Percentiles rank a stretch among this genome's conserved stretches.
Conservation (phyloP, 768 basidiomycete species). For the Hygrophoropsis aurantiaca region DNA sequence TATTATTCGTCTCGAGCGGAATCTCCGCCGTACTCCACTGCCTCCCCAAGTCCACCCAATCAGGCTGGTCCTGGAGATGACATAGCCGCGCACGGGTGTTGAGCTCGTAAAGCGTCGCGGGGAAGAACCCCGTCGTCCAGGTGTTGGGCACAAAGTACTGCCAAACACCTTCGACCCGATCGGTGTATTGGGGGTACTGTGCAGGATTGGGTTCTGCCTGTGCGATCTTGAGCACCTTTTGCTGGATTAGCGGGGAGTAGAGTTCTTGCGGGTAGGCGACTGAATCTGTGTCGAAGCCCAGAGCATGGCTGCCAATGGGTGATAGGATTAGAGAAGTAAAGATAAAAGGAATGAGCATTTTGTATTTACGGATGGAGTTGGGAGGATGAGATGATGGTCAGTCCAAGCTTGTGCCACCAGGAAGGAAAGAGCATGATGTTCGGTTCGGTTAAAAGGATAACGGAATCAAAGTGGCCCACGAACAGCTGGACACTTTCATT, state of each 20-base stretch:
- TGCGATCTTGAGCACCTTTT: conserved; percentile 60
- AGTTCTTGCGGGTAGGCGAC: conserved; percentile 46
- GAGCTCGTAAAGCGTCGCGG: conserved; percentile 57
- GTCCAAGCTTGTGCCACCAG: no score
- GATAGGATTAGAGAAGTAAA: neutral
- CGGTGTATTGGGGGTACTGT: conserved; percentile 62
- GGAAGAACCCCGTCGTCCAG: conserved; percentile 73
- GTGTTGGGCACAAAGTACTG: conserved; percentile 51
- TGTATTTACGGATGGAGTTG: no score
- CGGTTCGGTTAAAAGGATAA: no score
- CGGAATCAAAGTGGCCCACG: no score
- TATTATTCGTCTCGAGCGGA: conserved; percentile 45
- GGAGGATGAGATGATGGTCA: no score
- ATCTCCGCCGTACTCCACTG: conserved; percentile 51
- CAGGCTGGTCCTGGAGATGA: conserved; percentile 38
- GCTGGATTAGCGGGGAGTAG: conserved; percentile 56
- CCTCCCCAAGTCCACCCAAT: conserved; percentile 59
- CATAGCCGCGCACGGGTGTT: conserved; percentile 54
- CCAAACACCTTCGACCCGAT: conserved; percentile 50
- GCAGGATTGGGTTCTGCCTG: conserved; percentile 42
- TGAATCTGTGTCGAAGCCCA: no score
- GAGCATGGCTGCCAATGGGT: neutral
- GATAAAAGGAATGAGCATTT: no score
- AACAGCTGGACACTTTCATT: no score
- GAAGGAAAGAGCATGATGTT: no score